These are phyloP conservation scores for Magnolia kwangsiensis DNA, from an alignment of 164 flowering plant genomes.

Conservation along the genomic window DNA sequence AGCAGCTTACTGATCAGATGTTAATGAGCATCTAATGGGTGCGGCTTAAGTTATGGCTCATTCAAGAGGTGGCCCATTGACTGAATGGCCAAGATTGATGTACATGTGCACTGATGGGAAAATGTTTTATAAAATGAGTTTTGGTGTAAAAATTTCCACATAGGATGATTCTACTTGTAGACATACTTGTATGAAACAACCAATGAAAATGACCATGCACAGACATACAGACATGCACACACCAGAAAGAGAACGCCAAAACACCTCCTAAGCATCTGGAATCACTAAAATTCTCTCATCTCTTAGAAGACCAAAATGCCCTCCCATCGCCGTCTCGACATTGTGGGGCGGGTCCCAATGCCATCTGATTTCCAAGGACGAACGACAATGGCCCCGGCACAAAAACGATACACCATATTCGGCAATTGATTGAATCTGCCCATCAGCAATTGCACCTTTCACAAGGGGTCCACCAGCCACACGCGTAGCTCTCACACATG, in stretches of 20 bases:
- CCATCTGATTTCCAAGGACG: too few relatives aligned
- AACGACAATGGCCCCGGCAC: too few relatives aligned
- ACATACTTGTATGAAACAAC: background rate
- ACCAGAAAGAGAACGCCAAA: background rate
- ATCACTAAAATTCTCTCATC: background rate
- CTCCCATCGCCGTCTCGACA: background rate
- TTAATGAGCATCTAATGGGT: background rate
- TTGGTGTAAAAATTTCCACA: background rate
- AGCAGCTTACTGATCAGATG: background rate
- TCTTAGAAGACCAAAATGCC: background rate
- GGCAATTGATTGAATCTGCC: background rate
- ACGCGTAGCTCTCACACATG: constrained; percentile 11
- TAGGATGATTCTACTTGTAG: background rate
- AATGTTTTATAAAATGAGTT: background rate
- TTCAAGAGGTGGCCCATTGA: background rate
- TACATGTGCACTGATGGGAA: background rate
- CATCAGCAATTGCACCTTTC: constrained; percentile 7
- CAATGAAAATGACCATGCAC: background rate
- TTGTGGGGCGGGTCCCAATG: too few relatives aligned
- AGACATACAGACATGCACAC: background rate
- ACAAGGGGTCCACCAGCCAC: background rate
- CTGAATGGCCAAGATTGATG: background rate
- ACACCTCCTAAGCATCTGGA: background rate
- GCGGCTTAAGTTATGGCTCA: background rate
- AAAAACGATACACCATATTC: background rate